Conservation (phyloP, 2,329 filamentous ascomycete species). For the Penicillium sp. region DNA sequence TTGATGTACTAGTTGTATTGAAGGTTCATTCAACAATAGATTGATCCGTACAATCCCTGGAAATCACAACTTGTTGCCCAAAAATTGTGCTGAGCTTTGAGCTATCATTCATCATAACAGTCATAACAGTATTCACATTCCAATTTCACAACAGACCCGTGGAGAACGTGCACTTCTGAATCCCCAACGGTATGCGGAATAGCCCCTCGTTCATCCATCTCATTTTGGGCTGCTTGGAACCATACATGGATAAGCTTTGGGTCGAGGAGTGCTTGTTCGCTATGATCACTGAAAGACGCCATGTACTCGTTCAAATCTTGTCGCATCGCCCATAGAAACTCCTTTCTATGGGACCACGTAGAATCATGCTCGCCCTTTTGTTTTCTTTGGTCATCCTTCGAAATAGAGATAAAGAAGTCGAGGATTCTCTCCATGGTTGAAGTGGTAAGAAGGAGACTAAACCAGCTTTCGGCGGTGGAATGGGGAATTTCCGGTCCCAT, state of each 20-base stretch:
- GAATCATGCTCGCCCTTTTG: conserved; percentile 3
- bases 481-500: conserved; percentile 28
- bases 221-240: conserved; percentile 27
- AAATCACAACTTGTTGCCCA: not conserved
- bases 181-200: conserved; percentile 25
- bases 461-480: conserved; percentile 26
- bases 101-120: conserved; percentile 13
- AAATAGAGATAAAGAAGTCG: conserved; percentile 23
- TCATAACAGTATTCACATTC: conserved; percentile 24
- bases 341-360: conserved; percentile 24
- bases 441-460: conserved; percentile 28
- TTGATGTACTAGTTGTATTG: not conserved
- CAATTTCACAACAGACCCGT: conserved; percentile 20
- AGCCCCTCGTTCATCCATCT: conserved; percentile 21
- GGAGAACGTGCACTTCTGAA: conserved; percentile 20
- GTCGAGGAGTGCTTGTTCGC: not conserved
- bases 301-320: conserved; percentile 23
- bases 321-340: conserved; percentile 31
- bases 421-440: conserved; percentile 29
- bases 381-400: conserved; percentile 19
- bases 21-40: too few species aligned
- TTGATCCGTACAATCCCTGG: too few species aligned
- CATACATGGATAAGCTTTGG: conserved; percentile 23
- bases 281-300: conserved; percentile 1
- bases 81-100: not conserved